Percentiles rank a stretch among this genome's conserved stretches.
These are phyloP conservation scores for Schoenoplectus triqueter DNA, from an alignment of 202 grass and related monocot species.

Conservation along the genomic window DNA sequence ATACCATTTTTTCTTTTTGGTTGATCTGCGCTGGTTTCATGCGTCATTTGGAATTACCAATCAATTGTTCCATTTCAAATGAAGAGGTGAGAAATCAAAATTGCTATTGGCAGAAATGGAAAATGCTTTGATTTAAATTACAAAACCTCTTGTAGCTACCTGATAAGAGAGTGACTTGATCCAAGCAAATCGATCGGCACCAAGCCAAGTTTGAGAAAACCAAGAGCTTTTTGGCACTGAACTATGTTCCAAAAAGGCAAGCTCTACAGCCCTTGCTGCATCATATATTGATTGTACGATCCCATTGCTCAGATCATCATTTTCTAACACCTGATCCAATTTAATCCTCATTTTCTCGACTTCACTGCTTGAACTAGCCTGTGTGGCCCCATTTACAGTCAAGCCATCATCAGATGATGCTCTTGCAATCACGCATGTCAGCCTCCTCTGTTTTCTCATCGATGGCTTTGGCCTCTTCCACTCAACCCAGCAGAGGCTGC, in stretches of 20 bases:
- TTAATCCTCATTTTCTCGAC: constrained; percentile 79
- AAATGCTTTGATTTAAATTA: neutral
- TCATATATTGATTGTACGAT: constrained; percentile 92
- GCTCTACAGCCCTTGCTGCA: constrained; percentile 88
- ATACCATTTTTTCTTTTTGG: neutral
- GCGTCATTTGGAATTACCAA: neutral
- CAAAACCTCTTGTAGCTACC: constrained; percentile 42
- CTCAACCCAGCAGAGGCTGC: constrained; percentile 58
- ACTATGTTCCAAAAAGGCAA: constrained; percentile 68
- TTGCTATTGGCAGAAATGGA: constrained; percentile 33
- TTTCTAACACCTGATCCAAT: constrained; percentile 70
- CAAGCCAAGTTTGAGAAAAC: constrained; percentile 81
- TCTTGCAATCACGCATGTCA: constrained; percentile 37
- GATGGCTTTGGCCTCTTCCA: constrained; percentile 46
- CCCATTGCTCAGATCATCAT: constrained; percentile 68
- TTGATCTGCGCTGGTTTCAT: neutral
- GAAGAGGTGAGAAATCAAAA: constrained; percentile 27
- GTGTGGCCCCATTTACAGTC: constrained; percentile 64
- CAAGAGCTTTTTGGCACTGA: constrained; percentile 60
- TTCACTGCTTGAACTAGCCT: constrained; percentile 55
- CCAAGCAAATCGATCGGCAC: constrained; percentile 88
- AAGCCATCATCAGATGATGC: constrained; percentile 73
- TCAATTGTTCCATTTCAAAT: neutral
- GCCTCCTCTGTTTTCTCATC: constrained; percentile 51
- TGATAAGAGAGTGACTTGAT: constrained; percentile 87